Conservation (phyloP, 495 filamentous ascomycete species). For the Annulohypoxylon bovei region DNA sequence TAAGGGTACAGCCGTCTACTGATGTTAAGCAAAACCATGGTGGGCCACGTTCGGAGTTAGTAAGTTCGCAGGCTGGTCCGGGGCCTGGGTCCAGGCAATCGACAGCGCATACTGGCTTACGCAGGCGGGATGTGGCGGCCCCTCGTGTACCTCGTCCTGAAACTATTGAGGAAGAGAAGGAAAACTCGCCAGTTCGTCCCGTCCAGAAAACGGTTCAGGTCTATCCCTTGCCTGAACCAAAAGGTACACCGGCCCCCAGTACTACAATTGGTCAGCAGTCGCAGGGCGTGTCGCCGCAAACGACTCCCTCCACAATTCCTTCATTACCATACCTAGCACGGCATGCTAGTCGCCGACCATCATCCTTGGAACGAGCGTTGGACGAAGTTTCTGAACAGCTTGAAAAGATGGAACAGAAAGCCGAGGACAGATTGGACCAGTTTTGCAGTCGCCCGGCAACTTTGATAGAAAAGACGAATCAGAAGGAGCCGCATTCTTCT, state of each 20-base stretch:
- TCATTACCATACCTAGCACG: constrained; percentile 48
- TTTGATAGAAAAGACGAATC: constrained; percentile 28
- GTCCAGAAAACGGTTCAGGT: constrained; percentile 1
- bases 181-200: constrained; percentile 28
- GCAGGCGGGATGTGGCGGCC: constrained; percentile 34
- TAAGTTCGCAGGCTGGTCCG: background rate
- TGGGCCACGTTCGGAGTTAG: constrained; percentile 1
- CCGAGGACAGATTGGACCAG: background rate
- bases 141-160: constrained; percentile 35
- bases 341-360: constrained; percentile 45
- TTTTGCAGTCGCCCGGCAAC: constrained; percentile 12
- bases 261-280: constrained; percentile 4
- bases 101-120: constrained; percentile 18
- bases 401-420: constrained; percentile 44
- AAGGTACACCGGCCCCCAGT: background rate
- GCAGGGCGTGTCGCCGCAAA: constrained; percentile 14
- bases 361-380: constrained; percentile 51
- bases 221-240: background rate
- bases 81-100: constrained; percentile 10
- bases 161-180: constrained; percentile 49
- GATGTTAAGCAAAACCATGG: constrained; percentile 16
- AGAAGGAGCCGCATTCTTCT: constrained; percentile 9
- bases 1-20: background rate
- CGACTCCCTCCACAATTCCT: constrained; percentile 36
- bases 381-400: constrained; percentile 50